Conservation (phyloP, 768 basidiomycete genomes). For the Naganishia kalamii region DNA sequence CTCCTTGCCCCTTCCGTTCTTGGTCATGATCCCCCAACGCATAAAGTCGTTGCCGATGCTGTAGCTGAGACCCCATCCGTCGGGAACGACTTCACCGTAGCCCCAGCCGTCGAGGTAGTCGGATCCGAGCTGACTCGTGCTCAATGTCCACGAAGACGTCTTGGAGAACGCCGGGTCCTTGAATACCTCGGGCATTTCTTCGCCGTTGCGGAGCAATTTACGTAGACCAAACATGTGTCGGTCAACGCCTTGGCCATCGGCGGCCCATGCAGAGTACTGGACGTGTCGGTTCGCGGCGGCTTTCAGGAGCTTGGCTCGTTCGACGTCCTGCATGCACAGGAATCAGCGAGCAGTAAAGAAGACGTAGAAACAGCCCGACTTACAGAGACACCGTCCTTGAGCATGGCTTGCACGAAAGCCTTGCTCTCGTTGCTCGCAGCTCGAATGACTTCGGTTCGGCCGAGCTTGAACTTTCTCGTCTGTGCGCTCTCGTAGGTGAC, state of each 20-base stretch:
- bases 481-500: constrained; percentile 94
- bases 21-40: constrained; percentile 84
- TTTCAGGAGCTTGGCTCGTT: constrained; percentile 64
- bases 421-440: constrained; percentile 74
- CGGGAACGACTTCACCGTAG: constrained; percentile 65
- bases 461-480: constrained; percentile 82
- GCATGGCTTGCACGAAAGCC: constrained; percentile 85
- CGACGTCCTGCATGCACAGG: constrained; percentile 50
- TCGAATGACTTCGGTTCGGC: constrained; percentile 92
- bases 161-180: constrained; percentile 62
- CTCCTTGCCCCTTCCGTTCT: constrained; percentile 58
- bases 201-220: constrained; percentile 67
- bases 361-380: constrained; percentile 30
- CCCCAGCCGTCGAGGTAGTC: constrained; percentile 89
- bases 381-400: constrained; percentile 54
- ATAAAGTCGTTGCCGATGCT: constrained; percentile 76
- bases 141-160: constrained; percentile 85
- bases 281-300: constrained; percentile 73
- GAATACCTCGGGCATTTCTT: constrained; percentile 67
- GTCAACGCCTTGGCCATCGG: constrained; percentile 90
- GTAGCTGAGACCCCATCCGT: constrained; percentile 88
- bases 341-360: neutral
- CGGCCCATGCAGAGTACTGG: constrained; percentile 82
- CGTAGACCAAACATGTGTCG: constrained; percentile 91
- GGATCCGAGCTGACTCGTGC: constrained; percentile 78